A percentile compares a stretch with the other conserved stretches of the same genome.
Conservation (phyloP, 176 grass and related monocot species). For the Areca catechu region DNA sequence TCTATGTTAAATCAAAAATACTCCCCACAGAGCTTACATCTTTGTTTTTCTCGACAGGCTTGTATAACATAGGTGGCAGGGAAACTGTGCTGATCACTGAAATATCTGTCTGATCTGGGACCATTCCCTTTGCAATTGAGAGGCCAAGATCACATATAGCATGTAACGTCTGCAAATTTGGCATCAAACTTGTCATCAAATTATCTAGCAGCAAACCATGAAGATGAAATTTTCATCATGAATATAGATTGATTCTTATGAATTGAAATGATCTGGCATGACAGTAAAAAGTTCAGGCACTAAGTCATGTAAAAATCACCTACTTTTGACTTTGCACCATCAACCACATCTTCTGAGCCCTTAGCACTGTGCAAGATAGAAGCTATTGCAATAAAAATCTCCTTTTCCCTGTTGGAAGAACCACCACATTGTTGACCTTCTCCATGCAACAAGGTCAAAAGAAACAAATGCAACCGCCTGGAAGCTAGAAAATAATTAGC, state of each 20-base stretch:
- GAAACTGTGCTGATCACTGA: conserved; percentile 49
- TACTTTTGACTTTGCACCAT: conserved; percentile 70
- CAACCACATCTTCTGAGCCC: conserved; percentile 60
- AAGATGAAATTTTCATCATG: no score
- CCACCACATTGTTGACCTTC: conserved; percentile 40
- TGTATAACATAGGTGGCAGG: conserved; percentile 61
- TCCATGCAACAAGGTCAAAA: conserved; percentile 64
- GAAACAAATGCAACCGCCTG: conserved; percentile 81
- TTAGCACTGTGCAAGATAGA: conserved; percentile 84
- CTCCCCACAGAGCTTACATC: conserved; percentile 53
- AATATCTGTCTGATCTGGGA: conserved; percentile 34
- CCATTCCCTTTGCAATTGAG: conserved; percentile 62
- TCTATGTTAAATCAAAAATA: conserved; percentile 19
- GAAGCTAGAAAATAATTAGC: conserved; percentile 19
- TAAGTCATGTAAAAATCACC: neutral
- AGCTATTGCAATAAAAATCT: conserved; percentile 59
- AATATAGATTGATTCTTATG: no score
- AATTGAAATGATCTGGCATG: no score
- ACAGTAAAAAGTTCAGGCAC: no score
- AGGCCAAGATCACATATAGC: conserved; percentile 91
- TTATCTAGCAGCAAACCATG: neutral
- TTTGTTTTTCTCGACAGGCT: conserved; percentile 33
- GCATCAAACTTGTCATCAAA: neutral
- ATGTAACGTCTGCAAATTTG: conserved; percentile 52
- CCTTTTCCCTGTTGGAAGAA: conserved; percentile 58